phyloP scores from a whole-genome alignment of 306 rosid species.

The Castanea crenata region DNA sequence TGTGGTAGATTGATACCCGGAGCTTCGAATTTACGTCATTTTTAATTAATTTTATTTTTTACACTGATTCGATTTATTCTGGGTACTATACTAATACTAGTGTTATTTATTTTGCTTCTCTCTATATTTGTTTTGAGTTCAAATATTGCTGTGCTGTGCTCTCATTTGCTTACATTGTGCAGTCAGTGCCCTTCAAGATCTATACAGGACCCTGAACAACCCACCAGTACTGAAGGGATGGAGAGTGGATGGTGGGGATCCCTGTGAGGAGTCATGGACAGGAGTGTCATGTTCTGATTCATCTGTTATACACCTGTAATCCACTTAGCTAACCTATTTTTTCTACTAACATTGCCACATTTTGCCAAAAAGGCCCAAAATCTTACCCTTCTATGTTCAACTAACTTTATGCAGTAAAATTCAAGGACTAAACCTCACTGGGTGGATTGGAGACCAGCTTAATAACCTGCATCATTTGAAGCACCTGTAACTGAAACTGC shows the following conservation, averaged over 20 bases:
- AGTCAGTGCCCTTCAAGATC: constrained; percentile 65
- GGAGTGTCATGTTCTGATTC: constrained; percentile 83
- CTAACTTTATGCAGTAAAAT: constrained; percentile 54
- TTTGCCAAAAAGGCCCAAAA: too few species aligned
- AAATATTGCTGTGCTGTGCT: too few species aligned
- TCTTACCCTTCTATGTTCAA: too few species aligned
- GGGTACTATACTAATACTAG: too few species aligned
- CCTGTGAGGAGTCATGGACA: constrained; percentile 82
- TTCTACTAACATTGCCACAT: too few species aligned
- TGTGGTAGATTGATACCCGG: too few species aligned
- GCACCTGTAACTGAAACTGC: constrained; percentile 45
- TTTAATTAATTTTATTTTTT: too few species aligned
- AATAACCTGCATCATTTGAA: constrained; percentile 58
- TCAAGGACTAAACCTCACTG: constrained; percentile 72
- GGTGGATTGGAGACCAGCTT: constrained; percentile 63
- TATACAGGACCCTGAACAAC: constrained; percentile 57
- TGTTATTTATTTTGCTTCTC: too few species aligned
- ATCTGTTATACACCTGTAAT: constrained; percentile 80
- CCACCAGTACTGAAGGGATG: constrained; percentile 63
- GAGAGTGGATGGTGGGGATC: constrained; percentile 63
- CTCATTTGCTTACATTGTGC: constrained; percentile 10
- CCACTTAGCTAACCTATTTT: neutral
- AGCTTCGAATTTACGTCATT: too few species aligned
- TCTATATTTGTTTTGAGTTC: too few species aligned
- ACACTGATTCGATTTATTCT: too few species aligned